Evolutionary conservation across 2,329 filamentous ascomycete genomes (phyloP), one percentile per base, ranked within the genome.

Genomic region (Thelonectria olida): DNA sequence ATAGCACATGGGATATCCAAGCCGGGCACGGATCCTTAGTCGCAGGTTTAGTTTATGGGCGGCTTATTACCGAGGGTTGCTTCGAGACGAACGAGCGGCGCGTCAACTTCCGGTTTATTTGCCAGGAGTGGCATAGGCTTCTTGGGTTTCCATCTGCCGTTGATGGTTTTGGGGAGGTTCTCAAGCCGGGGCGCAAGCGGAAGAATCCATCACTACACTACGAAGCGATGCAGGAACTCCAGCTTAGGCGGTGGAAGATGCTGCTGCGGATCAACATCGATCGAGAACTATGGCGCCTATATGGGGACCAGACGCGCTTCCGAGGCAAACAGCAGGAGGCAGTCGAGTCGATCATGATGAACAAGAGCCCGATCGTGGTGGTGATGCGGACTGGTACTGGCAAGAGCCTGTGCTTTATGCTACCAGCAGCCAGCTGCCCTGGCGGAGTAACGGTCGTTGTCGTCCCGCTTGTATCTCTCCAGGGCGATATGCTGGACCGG

Each of bases 371-470:
- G 4, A 31, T 62, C 1, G 20, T 62, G 5, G 8, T 48, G 12
- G 19, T 62, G 7, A 58, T 56, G 17, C 20, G n/a, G 23, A 58
- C 28, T 27, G 25, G 42, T 8, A 47, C 7, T 38, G 13, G 36
- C 23, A 62, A 62, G 27, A 62, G 59, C 17, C 17, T 62, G 0
- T 47, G 13, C 7, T 62, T 62, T 28, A 62, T 62, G 10, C 15
- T 62, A 6, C 44, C 20, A 5, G 27, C 36, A 5, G 53, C 53
- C 4, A 56, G 52, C 44, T 58, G 13, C 28, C 15, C 27, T 6
- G 10, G 36, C 13, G n/a, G 44, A 4, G 4, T 54, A 2, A 62
- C 36, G 2, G 8, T 62, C 1, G 25, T 62, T n/a, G 15, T 62
- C n/a, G n/a, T n/a, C n/a, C n/a, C n/a, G n/a, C n/a, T n/a, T n/a